Evolutionary conservation across 2,329 filamentous ascomycete genomes (phyloP).

Genomic region (Cercospora sp.): DNA sequence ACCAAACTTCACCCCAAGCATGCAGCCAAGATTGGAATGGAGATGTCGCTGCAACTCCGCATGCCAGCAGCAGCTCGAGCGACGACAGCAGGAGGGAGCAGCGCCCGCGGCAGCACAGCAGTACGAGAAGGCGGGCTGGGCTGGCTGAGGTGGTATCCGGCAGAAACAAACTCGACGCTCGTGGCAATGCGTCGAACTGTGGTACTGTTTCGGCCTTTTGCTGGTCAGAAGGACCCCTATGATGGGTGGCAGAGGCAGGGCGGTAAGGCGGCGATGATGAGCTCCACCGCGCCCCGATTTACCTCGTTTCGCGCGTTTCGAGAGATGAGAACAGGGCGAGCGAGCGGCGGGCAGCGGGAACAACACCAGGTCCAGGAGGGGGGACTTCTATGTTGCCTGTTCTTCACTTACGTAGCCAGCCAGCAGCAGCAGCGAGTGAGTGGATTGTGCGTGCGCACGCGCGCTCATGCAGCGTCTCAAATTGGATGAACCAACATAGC

Average conservation of each 20-base stretch:
- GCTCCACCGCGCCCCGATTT: slow-evolving; percentile 3
- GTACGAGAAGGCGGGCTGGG: neutral
- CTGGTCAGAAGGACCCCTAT: neutral
- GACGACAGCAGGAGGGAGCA: neutral
- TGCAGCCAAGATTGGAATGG: slow-evolving; percentile 2
- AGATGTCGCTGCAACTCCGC: neutral
- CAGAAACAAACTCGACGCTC: slow-evolving; percentile 1
- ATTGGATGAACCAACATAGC: slow-evolving; percentile 7
- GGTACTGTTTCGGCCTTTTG: slow-evolving; percentile 9
- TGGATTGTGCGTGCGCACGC: neutral
- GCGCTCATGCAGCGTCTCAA: slow-evolving; percentile 3
- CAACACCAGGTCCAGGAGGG: slow-evolving; percentile 1
- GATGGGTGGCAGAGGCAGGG: neutral
- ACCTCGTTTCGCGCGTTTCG: neutral
- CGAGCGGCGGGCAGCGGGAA: neutral
- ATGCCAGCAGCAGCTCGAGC: slow-evolving; percentile 12
- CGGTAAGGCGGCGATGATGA: neutral
- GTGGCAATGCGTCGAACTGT: slow-evolving; percentile 1
- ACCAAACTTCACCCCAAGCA: neutral
- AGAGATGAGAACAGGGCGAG: neutral
- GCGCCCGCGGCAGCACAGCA: neutral
- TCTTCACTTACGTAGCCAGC: neutral
- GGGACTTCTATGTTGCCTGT: neutral
- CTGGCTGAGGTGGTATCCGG: neutral
- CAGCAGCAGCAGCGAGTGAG: neutral